Conservation (phyloP, 2,329 filamentous ascomycete genomes). For the Monilinia fructicola region DNA sequence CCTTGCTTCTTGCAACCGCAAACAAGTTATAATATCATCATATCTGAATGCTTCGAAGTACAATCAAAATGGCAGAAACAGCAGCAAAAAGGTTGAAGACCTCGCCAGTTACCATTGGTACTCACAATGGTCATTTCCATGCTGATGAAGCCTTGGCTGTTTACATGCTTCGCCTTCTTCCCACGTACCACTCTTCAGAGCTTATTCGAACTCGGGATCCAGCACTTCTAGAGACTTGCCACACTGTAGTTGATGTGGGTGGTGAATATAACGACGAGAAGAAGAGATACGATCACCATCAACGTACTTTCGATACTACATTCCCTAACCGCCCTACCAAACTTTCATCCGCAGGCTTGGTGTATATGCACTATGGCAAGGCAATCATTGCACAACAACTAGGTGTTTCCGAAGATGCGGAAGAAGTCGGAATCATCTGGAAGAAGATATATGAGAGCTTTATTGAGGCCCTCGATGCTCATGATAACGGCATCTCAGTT, state of each 20-base stretch:
- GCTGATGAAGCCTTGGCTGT: slow-evolving; percentile 97
- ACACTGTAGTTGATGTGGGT: slow-evolving; percentile 97
- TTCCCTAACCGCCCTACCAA: slow-evolving; percentile 85
- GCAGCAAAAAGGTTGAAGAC: slow-evolving; percentile 84
- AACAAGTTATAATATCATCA: not conserved
- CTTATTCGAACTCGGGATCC: slow-evolving; percentile 89
- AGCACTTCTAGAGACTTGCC: slow-evolving; percentile 72
- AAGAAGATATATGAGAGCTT: slow-evolving; percentile 90
- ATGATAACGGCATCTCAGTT: slow-evolving; percentile 89
- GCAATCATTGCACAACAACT: slow-evolving; percentile 73
- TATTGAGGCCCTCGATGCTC: slow-evolving; percentile 92
- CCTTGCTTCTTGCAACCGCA: slow-evolving; percentile 7
- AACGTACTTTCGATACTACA: slow-evolving; percentile 81
- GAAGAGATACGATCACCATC: slow-evolving; percentile 95
- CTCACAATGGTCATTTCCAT: slow-evolving; percentile 98
- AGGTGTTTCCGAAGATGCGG: slow-evolving; percentile 57
- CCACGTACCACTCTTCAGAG: slow-evolving; percentile 69
- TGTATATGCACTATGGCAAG: slow-evolving; percentile 93
- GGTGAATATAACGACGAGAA: slow-evolving; percentile 78
- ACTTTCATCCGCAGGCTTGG: slow-evolving; percentile 88
- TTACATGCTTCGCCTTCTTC: slow-evolving; percentile 88
- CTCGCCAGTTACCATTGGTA: slow-evolving; percentile 63
- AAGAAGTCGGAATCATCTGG: slow-evolving; percentile 74
- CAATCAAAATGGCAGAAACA: slow-evolving; percentile 65
- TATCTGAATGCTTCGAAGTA: slow-evolving; percentile 46